Base-by-base conservation (phyloP, 2,329 filamentous ascomycete species). In the Phialemonium atrogriseum region DNA sequence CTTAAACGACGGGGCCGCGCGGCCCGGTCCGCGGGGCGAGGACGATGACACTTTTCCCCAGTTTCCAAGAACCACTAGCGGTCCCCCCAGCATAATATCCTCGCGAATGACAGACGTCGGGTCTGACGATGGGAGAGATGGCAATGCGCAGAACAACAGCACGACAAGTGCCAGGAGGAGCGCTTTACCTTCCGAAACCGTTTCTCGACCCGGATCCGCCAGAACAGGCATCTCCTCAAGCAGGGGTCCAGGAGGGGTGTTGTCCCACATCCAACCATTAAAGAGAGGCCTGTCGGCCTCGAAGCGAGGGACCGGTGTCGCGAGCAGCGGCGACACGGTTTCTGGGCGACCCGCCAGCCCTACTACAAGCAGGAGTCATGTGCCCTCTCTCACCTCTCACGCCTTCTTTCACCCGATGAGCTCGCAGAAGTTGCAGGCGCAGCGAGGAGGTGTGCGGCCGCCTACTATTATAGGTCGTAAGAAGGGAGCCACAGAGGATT, bases 381-480 rank as follows among this genome's bases (percentile, higher is more conserved):
- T 94, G 13, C 88, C 91, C 2, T 86, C 83, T 2, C 64, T 96
- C 32, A 81, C 86, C 3, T 87, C 86, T 11, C 83, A 89, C 50
- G 88, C 85, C 33, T 96, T 98, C 62, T 94, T 94, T 52, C 82
- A 81, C 15, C 91, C 91, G 22, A 93, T 98, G 86, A 96, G 88
- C 60, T 94, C 89, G 15, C 87, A 94, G 55, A 82, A 86, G 54
- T 66, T 96, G 31, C 89, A 96, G 59, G 87, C 87, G 33, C 89
- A 96, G 58, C 72, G 89, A 54, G 78, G 79, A 41, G 73, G 58
- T 7, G 51, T 62, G 23, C 61, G 69, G 14, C 62, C 66, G 5
- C 44, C 55, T 11, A 64, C 59, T 13, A 53, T 59, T 44, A 54
- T 50, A 33, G 60, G 64, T 14, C 52, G 54, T 13, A n/a, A 47